A percentile compares a stretch with the other conserved stretches of the same genome.
These are phyloP conservation scores for Thelonectria rubi DNA, from an alignment of 2,329 filamentous ascomycete genomes.

Conservation along the genomic window DNA sequence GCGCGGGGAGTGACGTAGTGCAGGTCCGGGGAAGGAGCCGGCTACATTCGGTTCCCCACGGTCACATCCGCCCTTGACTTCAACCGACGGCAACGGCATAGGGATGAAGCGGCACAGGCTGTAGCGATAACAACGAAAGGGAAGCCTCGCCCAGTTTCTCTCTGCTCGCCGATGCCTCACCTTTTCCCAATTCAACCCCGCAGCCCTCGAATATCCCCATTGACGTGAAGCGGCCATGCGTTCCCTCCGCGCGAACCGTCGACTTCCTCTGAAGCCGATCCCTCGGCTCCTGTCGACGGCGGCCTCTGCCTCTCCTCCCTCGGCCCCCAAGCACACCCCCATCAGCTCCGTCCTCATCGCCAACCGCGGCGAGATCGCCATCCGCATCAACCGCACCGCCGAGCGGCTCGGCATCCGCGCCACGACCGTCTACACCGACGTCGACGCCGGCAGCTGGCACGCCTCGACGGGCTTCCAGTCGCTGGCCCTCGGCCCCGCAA, in stretches of 20 bases:
- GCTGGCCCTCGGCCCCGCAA: constrained; percentile 82
- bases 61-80: constrained; percentile 37
- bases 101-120: constrained; percentile 39
- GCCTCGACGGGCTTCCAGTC: constrained; percentile 85
- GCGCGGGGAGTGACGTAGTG: constrained; percentile 41
- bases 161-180: constrained; percentile 14
- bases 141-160: constrained; percentile 22
- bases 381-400: constrained; percentile 91
- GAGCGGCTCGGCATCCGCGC: constrained; percentile 88
- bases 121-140: constrained; percentile 25
- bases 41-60: constrained; percentile 49
- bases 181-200: constrained; percentile 9
- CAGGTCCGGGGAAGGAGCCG: constrained; percentile 42
- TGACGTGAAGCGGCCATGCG: constrained; percentile 55
- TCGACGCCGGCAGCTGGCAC: constrained; percentile 88
- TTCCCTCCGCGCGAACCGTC: constrained; percentile 62
- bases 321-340: constrained; percentile 54
- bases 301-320: constrained; percentile 43
- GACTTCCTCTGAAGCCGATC: constrained; percentile 57
- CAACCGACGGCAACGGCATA: constrained; percentile 39
- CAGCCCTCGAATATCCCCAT: constrained; percentile 18
- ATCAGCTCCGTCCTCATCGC: constrained; percentile 90
- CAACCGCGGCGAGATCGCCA: constrained; percentile 95
- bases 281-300: constrained; percentile 51
- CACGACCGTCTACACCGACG: constrained; percentile 94